Evolutionary conservation across 2,329 filamentous ascomycete species (phyloP).

Genomic region (Mariannaea elegans): DNA sequence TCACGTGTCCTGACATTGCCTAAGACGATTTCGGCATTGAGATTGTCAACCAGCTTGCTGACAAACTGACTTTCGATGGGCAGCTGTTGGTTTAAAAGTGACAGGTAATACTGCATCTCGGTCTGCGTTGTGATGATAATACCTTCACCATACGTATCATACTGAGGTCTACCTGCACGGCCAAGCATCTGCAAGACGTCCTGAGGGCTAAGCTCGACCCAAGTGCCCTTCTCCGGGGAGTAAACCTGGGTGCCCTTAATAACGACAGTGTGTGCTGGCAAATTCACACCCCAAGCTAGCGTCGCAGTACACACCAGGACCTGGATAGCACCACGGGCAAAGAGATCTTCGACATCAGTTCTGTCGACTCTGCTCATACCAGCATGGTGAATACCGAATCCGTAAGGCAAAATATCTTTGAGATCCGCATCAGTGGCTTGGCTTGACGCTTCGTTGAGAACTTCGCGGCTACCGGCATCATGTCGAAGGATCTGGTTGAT

Average conservation of each 20-base stretch:
- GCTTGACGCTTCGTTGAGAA: constrained; percentile 84
- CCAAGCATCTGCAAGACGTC: constrained; percentile 99
- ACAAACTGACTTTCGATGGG: constrained; percentile 98
- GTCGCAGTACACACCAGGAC: constrained; percentile 97
- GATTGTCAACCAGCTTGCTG: constrained; percentile 90
- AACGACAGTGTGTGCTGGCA: constrained; percentile 97
- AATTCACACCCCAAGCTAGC: constrained; percentile 98
- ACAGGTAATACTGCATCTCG: constrained; percentile 97
- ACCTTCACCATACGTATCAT: constrained; percentile 96
- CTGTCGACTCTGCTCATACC: constrained; percentile 97
- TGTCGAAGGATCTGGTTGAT: constrained; percentile 95
- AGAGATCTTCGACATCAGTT: constrained; percentile 93
- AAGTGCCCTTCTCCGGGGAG: constrained; percentile 97
- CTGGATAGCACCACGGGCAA: constrained; percentile 89
- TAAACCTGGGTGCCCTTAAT: constrained; percentile 99
- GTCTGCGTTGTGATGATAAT: constrained; percentile 97
- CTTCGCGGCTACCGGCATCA: constrained; percentile 90
- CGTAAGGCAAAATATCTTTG: constrained; percentile 94
- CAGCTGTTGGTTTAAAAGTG: constrained; percentile 93
- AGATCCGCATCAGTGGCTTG: constrained; percentile 85
- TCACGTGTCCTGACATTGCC: constrained; percentile 92
- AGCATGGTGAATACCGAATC: constrained; percentile 97
- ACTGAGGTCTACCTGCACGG: constrained; percentile 94
- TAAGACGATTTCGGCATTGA: constrained; percentile 95
- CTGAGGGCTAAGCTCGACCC: constrained; percentile 97